Evolutionary conservation across 495 filamentous ascomycete species (phyloP).

Genomic region (Wilcoxina mikolae): DNA sequence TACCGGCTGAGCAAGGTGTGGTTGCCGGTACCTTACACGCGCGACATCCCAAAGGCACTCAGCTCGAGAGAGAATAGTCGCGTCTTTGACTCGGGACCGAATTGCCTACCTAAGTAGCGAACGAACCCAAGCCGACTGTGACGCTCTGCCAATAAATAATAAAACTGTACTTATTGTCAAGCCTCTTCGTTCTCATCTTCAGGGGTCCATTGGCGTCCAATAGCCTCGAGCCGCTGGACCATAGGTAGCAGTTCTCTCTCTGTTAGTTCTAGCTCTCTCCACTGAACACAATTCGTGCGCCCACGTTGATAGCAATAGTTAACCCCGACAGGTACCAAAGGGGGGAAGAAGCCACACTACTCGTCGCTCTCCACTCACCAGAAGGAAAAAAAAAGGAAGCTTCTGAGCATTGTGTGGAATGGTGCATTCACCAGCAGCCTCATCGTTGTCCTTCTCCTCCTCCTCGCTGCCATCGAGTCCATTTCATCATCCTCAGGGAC

Average conservation of each 20-base stretch:
- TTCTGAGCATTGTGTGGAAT: conserved; percentile 28
- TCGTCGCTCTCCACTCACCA: conserved; percentile 4
- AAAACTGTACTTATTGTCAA: too few species aligned
- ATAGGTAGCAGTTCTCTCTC: neutral
- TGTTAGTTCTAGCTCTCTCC: conserved; percentile 5
- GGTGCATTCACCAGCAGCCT: conserved; percentile 26
- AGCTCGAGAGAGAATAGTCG: too few species aligned
- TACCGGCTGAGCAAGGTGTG: too few species aligned
- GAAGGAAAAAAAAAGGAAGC: conserved; percentile 17
- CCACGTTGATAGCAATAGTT: conserved; percentile 4
- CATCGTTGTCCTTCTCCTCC: conserved; percentile 17
- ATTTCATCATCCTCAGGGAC: conserved; percentile 14
- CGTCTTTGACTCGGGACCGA: too few species aligned
- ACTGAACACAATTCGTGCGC: neutral
- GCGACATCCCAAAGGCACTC: too few species aligned
- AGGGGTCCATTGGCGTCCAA: too few species aligned
- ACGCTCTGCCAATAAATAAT: too few species aligned
- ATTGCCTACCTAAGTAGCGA: too few species aligned
- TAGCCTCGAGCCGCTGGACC: neutral
- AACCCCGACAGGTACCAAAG: neutral
- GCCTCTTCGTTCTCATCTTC: too few species aligned
- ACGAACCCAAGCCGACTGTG: too few species aligned
- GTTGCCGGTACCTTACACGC: too few species aligned
- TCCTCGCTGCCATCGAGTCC: conserved; percentile 10
- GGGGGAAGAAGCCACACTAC: conserved; percentile 5